Conservation (phyloP, 352 stramenopile species). For the Aphanomyces invadans region DNA sequence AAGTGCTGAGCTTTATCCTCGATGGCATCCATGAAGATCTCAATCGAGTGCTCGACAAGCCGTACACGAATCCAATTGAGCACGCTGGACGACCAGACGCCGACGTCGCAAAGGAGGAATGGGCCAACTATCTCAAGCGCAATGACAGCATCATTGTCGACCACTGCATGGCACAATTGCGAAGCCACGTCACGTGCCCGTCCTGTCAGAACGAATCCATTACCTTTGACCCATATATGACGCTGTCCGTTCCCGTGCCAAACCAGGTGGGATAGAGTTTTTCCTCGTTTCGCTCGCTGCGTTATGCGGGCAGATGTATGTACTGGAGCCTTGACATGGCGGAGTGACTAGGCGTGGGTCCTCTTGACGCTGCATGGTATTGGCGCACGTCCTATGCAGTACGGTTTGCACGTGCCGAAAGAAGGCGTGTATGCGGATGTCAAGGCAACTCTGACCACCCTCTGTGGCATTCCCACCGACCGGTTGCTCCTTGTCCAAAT, state of each 20-base stretch:
- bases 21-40: conserved; percentile 90
- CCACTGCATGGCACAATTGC: conserved; percentile 85
- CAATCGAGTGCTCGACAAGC: conserved; percentile 79
- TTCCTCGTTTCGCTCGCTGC: conserved; percentile 12
- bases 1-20: conserved; percentile 89
- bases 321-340: too few relatives aligned
- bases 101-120: conserved; percentile 68
- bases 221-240: conserved; percentile 88
- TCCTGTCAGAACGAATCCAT: conserved; percentile 71
- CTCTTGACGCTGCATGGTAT: conserved; percentile 69
- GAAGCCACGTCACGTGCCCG: conserved; percentile 78
- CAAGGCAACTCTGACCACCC: conserved; percentile 46
- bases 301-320: not conserved
- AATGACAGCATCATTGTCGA: conserved; percentile 91
- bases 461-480: conserved; percentile 37
- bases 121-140: conserved; percentile 76
- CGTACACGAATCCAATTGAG: conserved; percentile 67
- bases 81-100: conserved; percentile 53
- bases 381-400: conserved; percentile 62
- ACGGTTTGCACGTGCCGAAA: conserved; percentile 50
- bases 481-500: conserved; percentile 70
- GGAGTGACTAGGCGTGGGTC: conserved; percentile 29
- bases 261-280: conserved; percentile 35
- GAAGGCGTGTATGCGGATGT: conserved; percentile 46
- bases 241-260: conserved; percentile 81